Evolutionary conservation across 2,329 filamentous ascomycete genomes (phyloP), one percentile per base, ranked within the genome.

Genomic region (Akanthomyces dipterigenus): DNA sequence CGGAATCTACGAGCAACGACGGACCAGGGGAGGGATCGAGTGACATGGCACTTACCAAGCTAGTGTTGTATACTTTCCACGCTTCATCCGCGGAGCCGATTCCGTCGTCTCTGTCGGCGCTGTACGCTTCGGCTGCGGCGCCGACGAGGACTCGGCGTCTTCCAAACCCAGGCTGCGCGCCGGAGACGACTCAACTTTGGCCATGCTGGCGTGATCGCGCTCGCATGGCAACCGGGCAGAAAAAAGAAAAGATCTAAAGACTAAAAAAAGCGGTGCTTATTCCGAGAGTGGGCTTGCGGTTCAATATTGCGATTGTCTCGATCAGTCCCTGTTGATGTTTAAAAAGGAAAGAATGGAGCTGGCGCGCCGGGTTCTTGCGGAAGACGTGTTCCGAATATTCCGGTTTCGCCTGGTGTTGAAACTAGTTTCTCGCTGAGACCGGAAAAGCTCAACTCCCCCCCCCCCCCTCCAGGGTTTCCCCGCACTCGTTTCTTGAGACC

Each of bases 51-150:
- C 70, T 55, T 64, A 76, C 73, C 73, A 76, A 16, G 73, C 73
- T 3, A 73, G 69, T 8, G 73, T 65, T 0, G 73, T 75, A 60
- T 76, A 76, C 61, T 73, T 76, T 1, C 73, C 71, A 40, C 73
- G 66, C 65, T 75, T 75, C 55, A 38, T 64, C 1, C 64, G 63
- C 18, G 57, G 63, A n/a, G 46, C 36, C 16, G 45, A 42, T 36
- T 61, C 59, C 59, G 59, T 28, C 18, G 49, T 18, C 7, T 54
- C 55, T 38, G 31, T 38, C 12, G 54, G 50, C 26, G 55, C 53
- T 42, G 38, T 53, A 22, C 64, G 63, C 60, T 65, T 64, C 46
- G 31, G 62, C 20, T 62, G 50, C 40, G 46, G 46, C 26, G 45
- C 14, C 43, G 45, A 28, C 8, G 53, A 36, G 11, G 55, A 24